Evolutionary conservation across 768 basidiomycete genomes (phyloP).

Genomic region (Kwoniella europaea): DNA sequence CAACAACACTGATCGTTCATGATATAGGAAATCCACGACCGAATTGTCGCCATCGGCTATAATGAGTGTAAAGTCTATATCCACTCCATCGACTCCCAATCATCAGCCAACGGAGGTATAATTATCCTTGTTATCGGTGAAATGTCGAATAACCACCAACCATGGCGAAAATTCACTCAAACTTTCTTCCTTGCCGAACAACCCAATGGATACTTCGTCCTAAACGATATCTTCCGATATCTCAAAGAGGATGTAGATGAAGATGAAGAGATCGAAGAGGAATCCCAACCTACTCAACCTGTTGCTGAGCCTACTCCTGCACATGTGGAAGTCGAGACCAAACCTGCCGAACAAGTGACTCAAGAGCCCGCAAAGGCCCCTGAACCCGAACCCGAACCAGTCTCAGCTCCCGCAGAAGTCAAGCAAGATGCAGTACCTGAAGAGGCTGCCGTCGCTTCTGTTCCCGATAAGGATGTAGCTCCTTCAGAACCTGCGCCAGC

Average conservation of each 20-base stretch:
- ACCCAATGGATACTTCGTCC: constrained; percentile 97
- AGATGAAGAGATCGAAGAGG: constrained; percentile 68
- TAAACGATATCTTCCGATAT: constrained; percentile 99
- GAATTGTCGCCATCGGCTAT: constrained; percentile 91
- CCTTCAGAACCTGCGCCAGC: constrained; percentile 48
- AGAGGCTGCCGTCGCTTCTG: constrained; percentile 44
- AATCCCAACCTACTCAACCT: constrained; percentile 30
- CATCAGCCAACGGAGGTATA: constrained; percentile 91
- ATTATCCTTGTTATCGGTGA: constrained; percentile 99
- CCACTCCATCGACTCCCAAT: constrained; percentile 96
- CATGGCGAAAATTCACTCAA: constrained; percentile 98
- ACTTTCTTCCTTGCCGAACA: constrained; percentile 99
- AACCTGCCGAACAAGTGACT: constrained; percentile 15
- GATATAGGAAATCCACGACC: constrained; percentile 86
- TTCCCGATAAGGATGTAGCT: constrained; percentile 47
- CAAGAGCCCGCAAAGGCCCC: constrained; percentile 25
- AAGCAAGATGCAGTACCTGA: constrained; percentile 36
- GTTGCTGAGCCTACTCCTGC: constrained; percentile 18
- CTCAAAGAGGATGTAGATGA: constrained; percentile 92
- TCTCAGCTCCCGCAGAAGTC: constrained; percentile 61
- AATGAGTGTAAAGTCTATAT: constrained; percentile 98
- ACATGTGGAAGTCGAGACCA: constrained; percentile 20
- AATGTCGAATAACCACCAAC: constrained; percentile 88
- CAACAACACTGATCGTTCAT: too few species aligned
- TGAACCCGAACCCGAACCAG: constrained; percentile 38